A percentile compares a stretch with the other conserved stretches of the same genome.
phyloP scores from a whole-genome alignment of 1,284 basidiomycete genomes.

The Microbotryum silenes-acaulis region DNA sequence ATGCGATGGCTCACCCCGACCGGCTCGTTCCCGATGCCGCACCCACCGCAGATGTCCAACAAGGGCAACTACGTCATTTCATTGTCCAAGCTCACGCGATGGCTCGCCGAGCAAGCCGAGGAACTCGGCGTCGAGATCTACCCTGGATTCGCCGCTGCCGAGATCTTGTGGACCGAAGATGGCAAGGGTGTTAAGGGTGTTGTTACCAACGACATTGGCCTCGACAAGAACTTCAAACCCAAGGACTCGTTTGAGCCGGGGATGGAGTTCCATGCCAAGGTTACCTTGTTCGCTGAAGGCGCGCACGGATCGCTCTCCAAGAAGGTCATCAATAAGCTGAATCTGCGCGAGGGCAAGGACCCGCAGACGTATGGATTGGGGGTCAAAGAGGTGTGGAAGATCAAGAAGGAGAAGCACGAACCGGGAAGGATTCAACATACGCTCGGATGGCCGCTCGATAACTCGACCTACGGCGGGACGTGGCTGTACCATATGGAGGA shows the following conservation, averaged over 20 bases:
- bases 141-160: conserved; percentile 88
- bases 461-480: conserved; percentile 82
- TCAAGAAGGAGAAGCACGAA: conserved; percentile 65
- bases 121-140: conserved; percentile 89
- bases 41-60: conserved; percentile 96
- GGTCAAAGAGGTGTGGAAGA: conserved; percentile 95
- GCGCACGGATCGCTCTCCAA: conserved; percentile 90
- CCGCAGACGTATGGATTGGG: conserved; percentile 96
- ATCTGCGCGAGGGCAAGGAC: conserved; percentile 67
- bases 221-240: conserved; percentile 67
- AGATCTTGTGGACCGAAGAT: conserved; percentile 64
- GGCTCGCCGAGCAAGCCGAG: conserved; percentile 84
- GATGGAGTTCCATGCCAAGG: conserved; percentile 91
- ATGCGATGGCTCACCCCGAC: conserved; percentile 83
- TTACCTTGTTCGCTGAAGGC: conserved; percentile 92
- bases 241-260: conserved; percentile 92
- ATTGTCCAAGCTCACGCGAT: conserved; percentile 77
- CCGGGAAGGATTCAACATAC: conserved; percentile 88
- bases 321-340: conserved; percentile 67
- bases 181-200: conserved; percentile 70
- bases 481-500: conserved; percentile 96
- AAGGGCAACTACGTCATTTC: conserved; percentile 90
- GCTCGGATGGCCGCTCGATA: conserved; percentile 85
- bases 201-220: conserved; percentile 87
- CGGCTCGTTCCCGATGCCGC: conserved; percentile 73